phyloP scores from a whole-genome alignment of 169 alveolate species.

The Besnoitia besnoiti region DNA sequence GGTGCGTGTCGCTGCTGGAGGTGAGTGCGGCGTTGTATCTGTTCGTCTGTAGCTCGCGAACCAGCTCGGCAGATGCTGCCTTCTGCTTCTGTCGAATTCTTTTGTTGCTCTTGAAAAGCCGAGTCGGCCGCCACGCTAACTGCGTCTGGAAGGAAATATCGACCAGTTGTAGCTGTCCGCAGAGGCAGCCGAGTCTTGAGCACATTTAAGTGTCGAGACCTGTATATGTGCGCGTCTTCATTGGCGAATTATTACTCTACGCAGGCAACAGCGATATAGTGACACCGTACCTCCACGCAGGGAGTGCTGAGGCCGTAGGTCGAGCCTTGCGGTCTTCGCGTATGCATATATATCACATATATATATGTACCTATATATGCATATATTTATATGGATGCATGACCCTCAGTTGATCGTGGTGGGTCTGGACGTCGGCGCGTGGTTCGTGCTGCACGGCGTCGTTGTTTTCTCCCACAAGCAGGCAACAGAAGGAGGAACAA shows the following conservation, averaged over 20 bases:
- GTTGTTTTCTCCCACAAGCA: background rate
- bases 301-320: no score
- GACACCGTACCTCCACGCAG: no score
- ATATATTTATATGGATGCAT: no score
- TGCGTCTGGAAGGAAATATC: background rate
- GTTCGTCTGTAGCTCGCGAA: background rate
- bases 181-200: background rate
- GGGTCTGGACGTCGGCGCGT: background rate
- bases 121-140: no score
- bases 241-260: no score
- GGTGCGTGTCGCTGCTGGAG: constrained; percentile 5
- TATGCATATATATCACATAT: no score
- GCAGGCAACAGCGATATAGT: no score
- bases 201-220: background rate
- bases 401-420: no score
- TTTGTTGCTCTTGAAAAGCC: no score
- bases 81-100: no score
- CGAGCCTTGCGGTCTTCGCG: no score
- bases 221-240: background rate
- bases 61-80: no score
- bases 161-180: background rate
- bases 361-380: background rate
- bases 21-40: background rate
- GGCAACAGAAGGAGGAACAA: background rate
- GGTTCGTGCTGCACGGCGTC: background rate